Base-by-base conservation (phyloP, 208 protist genomes). In the Trypanosoma caninum region DNA sequence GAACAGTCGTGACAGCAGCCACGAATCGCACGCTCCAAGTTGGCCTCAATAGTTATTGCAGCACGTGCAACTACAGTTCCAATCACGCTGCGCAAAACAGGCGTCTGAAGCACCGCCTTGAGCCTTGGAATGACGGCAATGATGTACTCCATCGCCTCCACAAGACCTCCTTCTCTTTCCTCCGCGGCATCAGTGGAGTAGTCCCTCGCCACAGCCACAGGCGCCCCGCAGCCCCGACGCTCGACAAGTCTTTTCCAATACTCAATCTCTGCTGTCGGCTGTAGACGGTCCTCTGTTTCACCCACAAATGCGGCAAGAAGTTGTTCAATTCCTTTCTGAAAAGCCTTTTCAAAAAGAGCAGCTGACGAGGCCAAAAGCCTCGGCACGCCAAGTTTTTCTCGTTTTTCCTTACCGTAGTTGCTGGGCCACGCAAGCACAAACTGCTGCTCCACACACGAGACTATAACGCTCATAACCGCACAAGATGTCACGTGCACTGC, bases 391-490 rank as follows among this genome's bases (percentile, higher is more conserved):
- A 95, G 69, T 34, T 74, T 51, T 65, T 95, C 80, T 27, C 69
- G 51, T 65, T 6, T 14, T 41, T 20, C 53, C 64, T 77, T 73
- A 60, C 74, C 76, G 54, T 86, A 87, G 54, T 83, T 71, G 34
- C 78, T 78, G 16, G 70, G 73, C 86, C 89, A 95, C 47, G 75
- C 69, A 34, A 92, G 74, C 58, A 93, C 77, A 69, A 93, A 93
- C 65, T 90, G 77, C 74, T 95, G 89, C 76, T 95, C 85, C 22
- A 84, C 85, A 50, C 82, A 91, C 22, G 83, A 91, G 3, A 92
- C 78, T 38, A 95, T 58, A 45, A 91, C 84, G 18, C 77, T 72
- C 79, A 93, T 82, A 38, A 72, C 67, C 4, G 89, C 75, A 76
- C 82, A 91, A 31, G 82, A 86, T 9, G 84, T 82, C 52, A 92